These are phyloP conservation scores for Apophysomyces sp. DNA, from an alignment of 371 early-diverging fungal genomes.

Conservation along the genomic window DNA sequence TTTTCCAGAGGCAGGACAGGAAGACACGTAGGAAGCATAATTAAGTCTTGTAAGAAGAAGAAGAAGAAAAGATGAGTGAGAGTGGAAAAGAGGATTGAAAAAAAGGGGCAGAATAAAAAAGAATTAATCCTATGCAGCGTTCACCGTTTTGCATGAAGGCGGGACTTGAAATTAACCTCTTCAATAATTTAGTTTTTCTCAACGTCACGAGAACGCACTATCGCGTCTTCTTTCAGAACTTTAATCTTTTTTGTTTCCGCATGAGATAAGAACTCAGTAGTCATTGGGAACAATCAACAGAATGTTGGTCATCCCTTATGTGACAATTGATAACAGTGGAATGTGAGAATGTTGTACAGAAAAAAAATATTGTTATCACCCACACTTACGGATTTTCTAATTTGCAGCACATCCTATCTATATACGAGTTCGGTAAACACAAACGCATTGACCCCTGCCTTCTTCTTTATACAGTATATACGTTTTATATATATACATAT, in stretches of 20 bases:
- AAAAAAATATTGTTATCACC: not conserved
- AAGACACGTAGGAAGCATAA: constrained; percentile 19
- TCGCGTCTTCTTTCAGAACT: too few relatives aligned
- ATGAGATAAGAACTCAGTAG: too few relatives aligned
- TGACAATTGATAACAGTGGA: not conserved
- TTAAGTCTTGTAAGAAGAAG: not conserved
- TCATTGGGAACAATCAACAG: not conserved
- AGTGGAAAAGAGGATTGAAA: not conserved
- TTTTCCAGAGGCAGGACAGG: constrained; percentile 33
- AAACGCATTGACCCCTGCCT: not conserved
- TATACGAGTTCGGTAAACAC: not conserved
- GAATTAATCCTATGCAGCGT: too few relatives aligned
- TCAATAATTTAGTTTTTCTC: too few relatives aligned
- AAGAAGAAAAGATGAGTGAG: not conserved
- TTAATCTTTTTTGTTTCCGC: too few relatives aligned
- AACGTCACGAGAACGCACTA: too few relatives aligned
- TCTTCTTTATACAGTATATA: not conserved
- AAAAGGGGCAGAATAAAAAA: not conserved
- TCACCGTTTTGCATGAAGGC: too few relatives aligned
- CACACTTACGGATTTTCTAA: not conserved
- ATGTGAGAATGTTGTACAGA: not conserved
- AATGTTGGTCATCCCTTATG: not conserved
- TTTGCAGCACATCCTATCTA: not conserved
- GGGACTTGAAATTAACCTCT: too few relatives aligned
- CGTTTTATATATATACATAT: too few relatives aligned